phyloP scores from a whole-genome alignment of 768 basidiomycete species.

The Xerocomus potaroensis region DNA sequence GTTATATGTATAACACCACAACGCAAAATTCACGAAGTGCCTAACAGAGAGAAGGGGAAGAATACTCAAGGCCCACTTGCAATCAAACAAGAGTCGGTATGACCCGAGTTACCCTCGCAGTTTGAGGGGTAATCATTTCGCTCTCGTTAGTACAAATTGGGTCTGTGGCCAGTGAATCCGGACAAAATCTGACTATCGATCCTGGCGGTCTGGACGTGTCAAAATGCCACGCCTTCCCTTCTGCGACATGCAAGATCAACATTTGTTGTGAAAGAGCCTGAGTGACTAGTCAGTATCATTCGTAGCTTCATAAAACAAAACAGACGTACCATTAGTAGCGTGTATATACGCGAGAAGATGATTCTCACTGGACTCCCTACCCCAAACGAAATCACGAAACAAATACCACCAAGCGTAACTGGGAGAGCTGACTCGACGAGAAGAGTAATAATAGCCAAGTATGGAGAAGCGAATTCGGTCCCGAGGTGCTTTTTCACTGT shows the following conservation, averaged over 20 bases:
- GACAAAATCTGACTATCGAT: constrained; percentile 2
- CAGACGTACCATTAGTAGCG: constrained; percentile 5
- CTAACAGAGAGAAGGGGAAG: no score
- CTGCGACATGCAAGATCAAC: constrained; percentile 8
- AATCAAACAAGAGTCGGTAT: no score
- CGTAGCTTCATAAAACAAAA: neutral
- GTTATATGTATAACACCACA: no score
- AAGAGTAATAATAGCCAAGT: constrained; percentile 2
- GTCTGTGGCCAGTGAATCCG: no score
- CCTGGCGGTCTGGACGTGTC: neutral
- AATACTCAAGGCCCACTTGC: no score
- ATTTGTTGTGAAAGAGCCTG: constrained; percentile 11
- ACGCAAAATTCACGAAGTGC: no score
- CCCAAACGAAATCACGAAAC: constrained; percentile 3
- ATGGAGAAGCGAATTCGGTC: neutral
- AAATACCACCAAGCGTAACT: constrained; percentile 5
- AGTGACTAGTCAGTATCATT: neutral
- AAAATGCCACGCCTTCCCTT: constrained; percentile 1
- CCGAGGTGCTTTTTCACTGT: constrained; percentile 1
- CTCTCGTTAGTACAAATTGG: no score
- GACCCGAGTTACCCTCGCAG: no score
- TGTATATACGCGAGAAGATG: neutral
- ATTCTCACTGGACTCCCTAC: neutral
- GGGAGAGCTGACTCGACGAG: constrained; percentile 16
- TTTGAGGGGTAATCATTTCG: no score